phyloP scores from a whole-genome alignment of 2,329 filamentous ascomycete species.

The Plectosphaerella cucumerina region DNA sequence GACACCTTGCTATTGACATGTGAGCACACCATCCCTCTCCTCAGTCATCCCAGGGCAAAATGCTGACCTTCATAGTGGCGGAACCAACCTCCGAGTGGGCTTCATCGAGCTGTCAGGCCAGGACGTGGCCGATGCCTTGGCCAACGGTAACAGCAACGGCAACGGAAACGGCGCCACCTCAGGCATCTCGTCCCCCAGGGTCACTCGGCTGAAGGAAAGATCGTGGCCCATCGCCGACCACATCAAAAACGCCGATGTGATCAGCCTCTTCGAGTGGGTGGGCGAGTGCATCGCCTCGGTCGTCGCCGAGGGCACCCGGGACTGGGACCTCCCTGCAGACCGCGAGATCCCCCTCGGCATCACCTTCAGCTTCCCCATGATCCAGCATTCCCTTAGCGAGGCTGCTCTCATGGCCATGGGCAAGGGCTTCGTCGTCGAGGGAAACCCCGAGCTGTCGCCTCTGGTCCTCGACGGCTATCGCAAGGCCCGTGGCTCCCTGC shows the following conservation, averaged over 20 bases:
- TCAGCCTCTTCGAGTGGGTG: slow-evolving; percentile 78
- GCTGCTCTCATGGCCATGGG: slow-evolving; percentile 66
- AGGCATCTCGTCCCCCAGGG: slow-evolving; percentile 21
- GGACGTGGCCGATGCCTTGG: slow-evolving; percentile 8
- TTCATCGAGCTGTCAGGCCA: slow-evolving; percentile 57
- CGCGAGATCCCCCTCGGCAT: slow-evolving; percentile 59
- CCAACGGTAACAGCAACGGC: slow-evolving; percentile 11
- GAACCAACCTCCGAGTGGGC: slow-evolving; percentile 64
- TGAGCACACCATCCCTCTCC: slow-evolving; percentile 31
- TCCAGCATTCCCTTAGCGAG: slow-evolving; percentile 57
- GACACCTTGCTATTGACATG: slow-evolving; percentile 63
- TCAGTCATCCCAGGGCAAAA: slow-evolving; percentile 4
- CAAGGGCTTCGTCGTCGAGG: slow-evolving; percentile 63
- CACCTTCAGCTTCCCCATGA: slow-evolving; percentile 69
- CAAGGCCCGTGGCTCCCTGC: slow-evolving; percentile 46
- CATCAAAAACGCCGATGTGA: slow-evolving; percentile 57
- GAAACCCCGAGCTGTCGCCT: slow-evolving; percentile 55
- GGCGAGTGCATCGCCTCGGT: slow-evolving; percentile 72
- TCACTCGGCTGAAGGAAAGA: slow-evolving; percentile 60
- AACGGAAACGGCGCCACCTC: slow-evolving; percentile 13
- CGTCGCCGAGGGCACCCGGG: slow-evolving; percentile 52
- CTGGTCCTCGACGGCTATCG: slow-evolving; percentile 57
- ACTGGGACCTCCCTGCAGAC: slow-evolving; percentile 34
- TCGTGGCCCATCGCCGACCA: slow-evolving; percentile 72
- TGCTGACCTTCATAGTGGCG: slow-evolving; percentile 43